Evolutionary conservation across 192 early-diverging fungal species (phyloP), one percentile per base, ranked within the genome.

Genomic region (Paraglomus occultum): DNA sequence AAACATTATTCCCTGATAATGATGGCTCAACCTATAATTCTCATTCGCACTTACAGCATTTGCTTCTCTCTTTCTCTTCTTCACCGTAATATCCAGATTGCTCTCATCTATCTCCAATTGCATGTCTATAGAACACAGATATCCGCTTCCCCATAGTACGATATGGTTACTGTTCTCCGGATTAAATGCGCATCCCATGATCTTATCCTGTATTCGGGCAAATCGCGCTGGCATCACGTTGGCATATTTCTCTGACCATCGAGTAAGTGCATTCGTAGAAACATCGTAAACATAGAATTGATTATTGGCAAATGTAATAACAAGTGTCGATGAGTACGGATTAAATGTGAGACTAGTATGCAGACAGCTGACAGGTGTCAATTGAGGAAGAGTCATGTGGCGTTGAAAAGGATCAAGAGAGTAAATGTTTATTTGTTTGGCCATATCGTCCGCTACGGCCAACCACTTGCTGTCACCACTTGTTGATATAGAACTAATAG

Each of bases 1-100:
- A 71, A 81, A 86, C 86, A 98, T 90, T 55, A 96, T 71, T 50
- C 86, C 89, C 71, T 93, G 90, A 80, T 92, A 98, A 68, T 91
- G 89, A 75, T 88, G 82, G 49, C 90, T 79, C 64, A 94, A 80
- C 59, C 80, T 77, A 72, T 92, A 90, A 74, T 87, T 89, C 31
- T 31, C 31, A 55, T 76, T 64, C n/a, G 74, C 80, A 60, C 83
- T 79, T 8, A 76, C 74, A 43, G 77, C 74, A 40, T 81, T 77
- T 66, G 83, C 80, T 51, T 76, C 82, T 8, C 72, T 72, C 74
- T 63, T 83, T 77, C 65, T 61, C 64, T 72, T 71, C 55, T 73
- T 69, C 51, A 58, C 79, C 64, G 58, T 31, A 31, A 31, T 31
- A 31, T 31, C 31, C 31, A 31, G 31, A 40, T 82, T 63, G 8